Evolutionary conservation across 2,329 filamentous ascomycete genomes (phyloP), one percentile per base, ranked within the genome.

Genomic region (Bertia moriformis): DNA sequence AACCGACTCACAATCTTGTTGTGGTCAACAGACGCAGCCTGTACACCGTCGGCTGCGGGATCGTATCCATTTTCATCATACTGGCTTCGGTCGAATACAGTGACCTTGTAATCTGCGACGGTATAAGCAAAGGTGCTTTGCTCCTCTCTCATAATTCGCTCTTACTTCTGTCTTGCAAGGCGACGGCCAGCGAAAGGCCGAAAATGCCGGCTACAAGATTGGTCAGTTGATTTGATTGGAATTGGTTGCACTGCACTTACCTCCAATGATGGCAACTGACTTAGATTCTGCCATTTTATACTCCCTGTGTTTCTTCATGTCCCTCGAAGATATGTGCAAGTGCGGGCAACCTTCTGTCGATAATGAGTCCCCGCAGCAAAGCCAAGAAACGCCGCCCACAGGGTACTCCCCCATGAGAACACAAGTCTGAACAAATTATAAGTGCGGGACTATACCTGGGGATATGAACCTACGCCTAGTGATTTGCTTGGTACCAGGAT

Each of bases 11-110:
- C 49, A 38, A 50, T 50, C 24, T 51, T 51, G 41, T 51, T 49
- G 17, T 48, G 47, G 22, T 51, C 49, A 13, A 51, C 48, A 12
- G 48, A 51, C 1, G 49, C 49, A 13, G 43, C 48, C 30, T 47
- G 47, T 10, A 43, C 43, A 4, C 38, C 41, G 7, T 43, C 41
- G 14, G 40, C 37, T 2, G 41, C 39, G 1, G 38, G 42, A 2
- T 44, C 40, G 38, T 50, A 51, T 10, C 39, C 24, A 13, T 46
- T 49, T 41, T 46, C 36, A 13, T 49, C 43, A 32, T 49, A 49
- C 3, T 19, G 36, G 17, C 49, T 38, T 33, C 42, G 41, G 36
- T 51, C 48, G 33, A 50, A 50, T 2, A 51, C 47, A 2, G 40
- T 42, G 12, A 51, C 43, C 10, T 15, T 19, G 19, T 50, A 37